Percentiles rank a stretch among this genome's conserved stretches.
Evolutionary conservation across 2,329 filamentous ascomycete genomes (phyloP).

Genomic region (Colletotrichum sp.): DNA sequence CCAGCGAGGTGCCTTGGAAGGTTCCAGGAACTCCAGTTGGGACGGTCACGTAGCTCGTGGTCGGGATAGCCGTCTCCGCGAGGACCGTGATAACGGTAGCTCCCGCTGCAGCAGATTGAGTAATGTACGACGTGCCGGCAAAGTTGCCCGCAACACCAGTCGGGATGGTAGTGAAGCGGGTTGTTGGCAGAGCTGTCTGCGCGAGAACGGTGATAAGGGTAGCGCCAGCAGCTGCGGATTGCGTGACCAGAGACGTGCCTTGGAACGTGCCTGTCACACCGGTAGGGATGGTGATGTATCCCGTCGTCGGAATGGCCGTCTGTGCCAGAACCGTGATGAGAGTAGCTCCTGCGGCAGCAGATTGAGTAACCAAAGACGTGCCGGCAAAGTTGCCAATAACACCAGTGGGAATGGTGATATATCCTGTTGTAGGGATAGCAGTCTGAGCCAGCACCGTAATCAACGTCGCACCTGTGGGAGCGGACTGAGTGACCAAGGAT

Average conservation of each 20-base stretch:
- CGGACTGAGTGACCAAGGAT: neutral
- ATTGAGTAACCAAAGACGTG: neutral
- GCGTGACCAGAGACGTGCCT: neutral
- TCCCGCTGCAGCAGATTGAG: no score
- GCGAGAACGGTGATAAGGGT: neutral
- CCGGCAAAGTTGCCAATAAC: neutral
- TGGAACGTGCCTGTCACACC: neutral
- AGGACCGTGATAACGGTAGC: no score
- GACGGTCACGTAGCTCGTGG: no score
- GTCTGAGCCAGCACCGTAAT: neutral
- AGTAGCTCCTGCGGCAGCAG: neutral
- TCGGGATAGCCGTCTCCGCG: no score
- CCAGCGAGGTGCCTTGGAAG: neutral
- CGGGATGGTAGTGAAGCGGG: neutral
- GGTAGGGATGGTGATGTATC: neutral
- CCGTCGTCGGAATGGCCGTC: neutral
- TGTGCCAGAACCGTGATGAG: neutral
- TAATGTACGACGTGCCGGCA: no score
- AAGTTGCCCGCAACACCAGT: no score
- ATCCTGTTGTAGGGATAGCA: neutral
- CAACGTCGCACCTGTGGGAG: neutral
- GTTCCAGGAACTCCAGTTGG: neutral
- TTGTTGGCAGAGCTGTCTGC: neutral
- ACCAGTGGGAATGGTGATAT: neutral
- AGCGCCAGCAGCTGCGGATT: neutral